Evolutionary conservation across 2,329 filamentous ascomycete species (phyloP).

Genomic region (Colletotrichum sp.): DNA sequence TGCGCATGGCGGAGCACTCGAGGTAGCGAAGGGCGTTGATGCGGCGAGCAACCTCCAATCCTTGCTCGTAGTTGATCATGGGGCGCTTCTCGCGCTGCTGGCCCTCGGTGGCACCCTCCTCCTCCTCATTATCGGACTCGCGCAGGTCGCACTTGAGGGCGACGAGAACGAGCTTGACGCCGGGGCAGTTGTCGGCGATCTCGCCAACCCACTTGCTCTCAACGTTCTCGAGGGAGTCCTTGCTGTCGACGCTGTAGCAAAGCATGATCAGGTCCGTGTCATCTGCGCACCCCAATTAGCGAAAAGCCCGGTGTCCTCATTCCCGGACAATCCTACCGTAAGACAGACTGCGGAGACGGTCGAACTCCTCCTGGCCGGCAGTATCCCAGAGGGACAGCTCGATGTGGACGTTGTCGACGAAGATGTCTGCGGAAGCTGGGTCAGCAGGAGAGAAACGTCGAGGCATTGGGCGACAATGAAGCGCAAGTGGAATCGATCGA

Average conservation of each 20-base stretch:
- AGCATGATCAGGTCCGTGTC: conserved; percentile 99
- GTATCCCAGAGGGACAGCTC: conserved; percentile 99
- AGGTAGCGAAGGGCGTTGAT: conserved; percentile 95
- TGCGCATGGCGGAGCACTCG: conserved; percentile 98
- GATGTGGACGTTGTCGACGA: conserved; percentile 96
- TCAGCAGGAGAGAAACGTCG: not conserved
- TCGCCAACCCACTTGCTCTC: conserved; percentile 98
- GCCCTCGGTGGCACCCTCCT: conserved; percentile 54
- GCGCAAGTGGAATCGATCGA: not conserved
- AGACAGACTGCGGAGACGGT: conserved; percentile 90
- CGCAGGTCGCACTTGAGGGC: conserved; percentile 96
- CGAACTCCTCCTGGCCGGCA: conserved; percentile 98
- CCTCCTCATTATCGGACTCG: conserved; percentile 76
- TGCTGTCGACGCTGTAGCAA: conserved; percentile 96
- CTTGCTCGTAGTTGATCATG: conserved; percentile 89
- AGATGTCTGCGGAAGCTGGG: conserved; percentile 76
- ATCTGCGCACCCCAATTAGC: conserved; percentile 40
- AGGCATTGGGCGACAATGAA: not conserved
- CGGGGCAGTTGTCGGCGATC: conserved; percentile 96
- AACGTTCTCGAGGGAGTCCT: conserved; percentile 96
- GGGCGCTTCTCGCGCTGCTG: conserved; percentile 59
- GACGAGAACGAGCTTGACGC: conserved; percentile 92
- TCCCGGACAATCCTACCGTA: conserved; percentile 66
- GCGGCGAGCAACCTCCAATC: conserved; percentile 86
- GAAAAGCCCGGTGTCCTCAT: not conserved